Conservation (phyloP, 805 yeast species). For the Starmerella kuoi region DNA sequence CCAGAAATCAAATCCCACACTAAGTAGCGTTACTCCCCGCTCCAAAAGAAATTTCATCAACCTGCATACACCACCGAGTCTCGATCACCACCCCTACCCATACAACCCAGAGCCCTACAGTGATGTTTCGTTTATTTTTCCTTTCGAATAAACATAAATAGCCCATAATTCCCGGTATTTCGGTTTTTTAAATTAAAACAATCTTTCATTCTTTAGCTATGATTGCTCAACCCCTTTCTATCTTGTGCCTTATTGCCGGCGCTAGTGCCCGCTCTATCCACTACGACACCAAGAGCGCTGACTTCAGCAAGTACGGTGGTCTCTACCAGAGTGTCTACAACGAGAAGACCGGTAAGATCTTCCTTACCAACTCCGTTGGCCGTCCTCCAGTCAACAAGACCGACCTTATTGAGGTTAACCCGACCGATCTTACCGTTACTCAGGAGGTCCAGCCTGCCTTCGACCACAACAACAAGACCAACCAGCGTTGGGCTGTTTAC, state of each 20-base stretch:
- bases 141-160: too few relatives aligned
- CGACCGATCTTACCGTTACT: slow-evolving; percentile 4
- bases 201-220: too few relatives aligned
- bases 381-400: slow-evolving; percentile 13
- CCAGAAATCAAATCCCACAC: too few relatives aligned
- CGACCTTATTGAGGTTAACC: slow-evolving; percentile 11
- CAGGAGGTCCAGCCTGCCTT: slow-evolving; percentile 1
- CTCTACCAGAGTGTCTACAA: slow-evolving; percentile 13
- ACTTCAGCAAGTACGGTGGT: slow-evolving; percentile 10
- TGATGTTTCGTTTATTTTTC: too few relatives aligned
- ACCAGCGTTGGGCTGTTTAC: slow-evolving; percentile 10
- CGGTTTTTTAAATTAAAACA: too few relatives aligned
- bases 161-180: too few relatives aligned
- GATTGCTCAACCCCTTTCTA: slow-evolving; percentile 1
- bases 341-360: slow-evolving; percentile 4
- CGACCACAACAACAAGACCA: not conserved
- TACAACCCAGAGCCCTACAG: too few relatives aligned
- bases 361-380: slow-evolving; percentile 12
- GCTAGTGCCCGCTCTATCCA: slow-evolving; percentile 1
- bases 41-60: too few relatives aligned
- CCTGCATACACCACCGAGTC: too few relatives aligned
- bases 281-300: not conserved
- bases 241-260: not conserved
- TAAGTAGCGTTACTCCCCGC: too few relatives aligned
- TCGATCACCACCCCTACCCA: too few relatives aligned